Base-by-base conservation (phyloP, 495 filamentous ascomycete species). In the Copromyces sp. region DNA sequence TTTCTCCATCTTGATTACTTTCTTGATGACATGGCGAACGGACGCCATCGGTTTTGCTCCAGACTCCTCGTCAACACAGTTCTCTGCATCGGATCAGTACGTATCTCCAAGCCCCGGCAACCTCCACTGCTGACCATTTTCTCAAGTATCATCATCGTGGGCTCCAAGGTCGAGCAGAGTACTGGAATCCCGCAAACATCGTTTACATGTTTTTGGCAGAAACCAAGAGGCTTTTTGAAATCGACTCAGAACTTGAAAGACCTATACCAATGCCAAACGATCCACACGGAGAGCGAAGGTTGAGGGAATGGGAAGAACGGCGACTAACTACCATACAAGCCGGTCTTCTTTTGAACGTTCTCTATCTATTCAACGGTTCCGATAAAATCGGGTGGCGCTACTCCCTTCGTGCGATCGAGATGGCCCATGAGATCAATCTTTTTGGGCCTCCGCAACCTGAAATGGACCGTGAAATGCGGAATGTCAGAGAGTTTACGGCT, bases 151-250 rank as follows among this genome's bases (percentile, higher is more conserved):
- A 78, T 73, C 75, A 78, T 45, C 76, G 76, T 9, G 78, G 78
- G 0, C 61, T 83, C 20, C 74, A 74, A 2, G 68, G 77, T 37
- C 79, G 81, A 11, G 74, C 75, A 14, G 79, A 81, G 61, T 80
- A 77, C 37, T 84, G 82, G 82, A 77, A 82, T 40, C 81, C 82
- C 0, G 77, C 78, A 37, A 77, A 74, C 11, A 71, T 83, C 14
- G 75, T 78, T 1, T 83, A 83, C 59, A 78, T 79, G 68, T 83
- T 84, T 37, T 74, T 81, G 9, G 82, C 82, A 53, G 82, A 84
- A 71, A 78, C 81, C 29, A 82, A 76, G 53, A 74, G 82, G 42
- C 76, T 84, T 1, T 80, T 81, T 72, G 81, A 84, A 53, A 38
- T 80, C 17, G 80, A 83, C 65, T 68, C 75, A 4, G 75, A 75